Evolutionary conservation across 2,329 filamentous ascomycete species (phyloP), one percentile per base, ranked within the genome.

Genomic region (Mollisiaceae sp.): DNA sequence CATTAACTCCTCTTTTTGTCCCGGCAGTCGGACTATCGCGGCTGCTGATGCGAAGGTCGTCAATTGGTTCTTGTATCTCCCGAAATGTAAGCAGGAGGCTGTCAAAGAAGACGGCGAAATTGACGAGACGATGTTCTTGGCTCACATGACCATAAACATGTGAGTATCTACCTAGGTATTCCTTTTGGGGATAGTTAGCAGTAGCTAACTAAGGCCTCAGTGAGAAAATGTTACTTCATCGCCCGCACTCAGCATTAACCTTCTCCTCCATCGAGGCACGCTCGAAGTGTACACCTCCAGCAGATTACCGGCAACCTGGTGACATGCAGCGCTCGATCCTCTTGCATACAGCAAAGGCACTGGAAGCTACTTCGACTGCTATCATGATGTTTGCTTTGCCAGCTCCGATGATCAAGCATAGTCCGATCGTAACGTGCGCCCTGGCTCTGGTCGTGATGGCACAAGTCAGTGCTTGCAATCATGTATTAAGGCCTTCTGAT

Each of bases 391-490:
- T 84, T 15, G 81, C 83, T 0, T 79, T 89, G 1, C 86, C 86
- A 0, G 80, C 82, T 1, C 79, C 82, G 0, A 76, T 86, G 0
- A 77, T 83, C 18, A 80, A 83, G 60, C 85, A 89, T 73, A 86
- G 79, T 0, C 85, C 85, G 0, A 84, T 86, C 71, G 84, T 87
- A 73, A 83, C 83, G 45, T 88, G 85, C 69, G 81, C 81, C 6
- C 77, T 87, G 24, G 82, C 84, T 2, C 77, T 87, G 61, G 82
- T 82, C 43, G 82, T 84, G 22, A 82, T 86, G 62, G 61, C 61
- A 5, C 84, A 87, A 67, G 77, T 87, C 22, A 85, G 86, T 0
- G 86, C 86, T 54, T 89, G 86, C 77, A 86, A 85, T 76, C 12
- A 54, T 54, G n/a, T 54, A 14, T 54, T 54, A 11, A 35, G n/a